Conservation (phyloP, 805 yeast genomes). For the Saccharomycopsis capsularis region DNA sequence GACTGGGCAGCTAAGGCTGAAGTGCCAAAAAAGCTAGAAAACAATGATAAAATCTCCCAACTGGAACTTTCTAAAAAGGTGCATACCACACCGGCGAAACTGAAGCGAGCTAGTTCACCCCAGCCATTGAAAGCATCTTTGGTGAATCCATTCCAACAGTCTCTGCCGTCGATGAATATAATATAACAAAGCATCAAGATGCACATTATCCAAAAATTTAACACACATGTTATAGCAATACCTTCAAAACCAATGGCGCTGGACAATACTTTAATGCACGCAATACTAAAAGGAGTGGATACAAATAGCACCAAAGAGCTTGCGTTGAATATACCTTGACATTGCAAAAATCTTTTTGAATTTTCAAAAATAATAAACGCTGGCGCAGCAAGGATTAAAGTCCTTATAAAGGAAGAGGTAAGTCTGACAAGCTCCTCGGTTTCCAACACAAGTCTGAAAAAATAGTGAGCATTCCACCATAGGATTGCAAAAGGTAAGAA, state of each 20-base stretch:
- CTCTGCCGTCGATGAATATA: constrained; percentile 37
- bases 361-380: constrained; percentile 74
- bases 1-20: constrained; percentile 68
- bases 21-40: constrained; percentile 66
- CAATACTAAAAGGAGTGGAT: constrained; percentile 49
- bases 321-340: constrained; percentile 83
- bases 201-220: constrained; percentile 51
- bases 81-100: constrained; percentile 71
- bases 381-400: constrained; percentile 64
- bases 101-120: constrained; percentile 51
- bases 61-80: constrained; percentile 73
- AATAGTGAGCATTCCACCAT: constrained; percentile 56
- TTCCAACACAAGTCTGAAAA: constrained; percentile 37
- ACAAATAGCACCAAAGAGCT: constrained; percentile 60
- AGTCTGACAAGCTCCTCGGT: constrained; percentile 51
- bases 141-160: constrained; percentile 42
- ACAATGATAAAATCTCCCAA: constrained; percentile 63
- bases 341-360: constrained; percentile 74
- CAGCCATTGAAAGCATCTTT: constrained; percentile 47
- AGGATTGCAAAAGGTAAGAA: constrained; percentile 46
- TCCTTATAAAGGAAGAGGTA: constrained; percentile 53
- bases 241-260: constrained; percentile 61
- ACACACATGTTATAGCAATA: constrained; percentile 54
- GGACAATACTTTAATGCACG: constrained; percentile 50
- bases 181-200: constrained; percentile 42